Conservation (phyloP, 2,329 filamentous ascomycete genomes). For the Ascochyta koolunga region DNA sequence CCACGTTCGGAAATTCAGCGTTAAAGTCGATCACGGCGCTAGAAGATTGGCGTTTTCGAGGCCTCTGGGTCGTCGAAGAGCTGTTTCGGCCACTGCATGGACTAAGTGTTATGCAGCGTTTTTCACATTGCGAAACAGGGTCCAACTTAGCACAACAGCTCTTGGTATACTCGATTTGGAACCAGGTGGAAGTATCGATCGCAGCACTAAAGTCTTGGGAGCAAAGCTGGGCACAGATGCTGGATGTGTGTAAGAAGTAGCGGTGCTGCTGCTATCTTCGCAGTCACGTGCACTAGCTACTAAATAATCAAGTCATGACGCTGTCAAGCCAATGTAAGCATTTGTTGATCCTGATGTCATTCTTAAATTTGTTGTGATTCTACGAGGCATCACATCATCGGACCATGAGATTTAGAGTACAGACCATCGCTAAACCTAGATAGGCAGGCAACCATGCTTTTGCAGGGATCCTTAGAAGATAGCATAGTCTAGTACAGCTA, state of each 20-base stretch:
- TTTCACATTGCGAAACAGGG: not conserved
- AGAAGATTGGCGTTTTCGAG: slow-evolving; percentile 25
- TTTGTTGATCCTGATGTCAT: too few species aligned
- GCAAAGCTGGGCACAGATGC: slow-evolving; percentile 11
- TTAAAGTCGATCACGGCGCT: slow-evolving; percentile 23
- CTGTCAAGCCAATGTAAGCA: too few species aligned
- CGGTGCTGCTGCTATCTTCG: too few species aligned
- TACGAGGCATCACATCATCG: too few species aligned
- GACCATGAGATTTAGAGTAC: too few species aligned
- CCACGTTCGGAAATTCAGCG: not conserved
- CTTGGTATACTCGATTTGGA: slow-evolving; percentile 29
- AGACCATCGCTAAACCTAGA: too few species aligned
- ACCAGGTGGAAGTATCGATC: slow-evolving; percentile 24
- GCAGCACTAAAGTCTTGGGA: slow-evolving; percentile 39
- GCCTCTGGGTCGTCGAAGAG: slow-evolving; percentile 5
- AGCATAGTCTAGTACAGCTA: too few species aligned
- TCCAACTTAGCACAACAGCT: slow-evolving; percentile 3
- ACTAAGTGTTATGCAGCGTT: slow-evolving; percentile 7
- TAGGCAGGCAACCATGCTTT: too few species aligned
- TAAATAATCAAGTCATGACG: too few species aligned
- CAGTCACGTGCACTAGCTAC: too few species aligned
- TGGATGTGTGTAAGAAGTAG: not conserved
- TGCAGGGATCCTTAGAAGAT: too few species aligned
- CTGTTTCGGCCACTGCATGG: slow-evolving; percentile 5
- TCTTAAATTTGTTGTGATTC: too few species aligned